Evolutionary conservation across 805 yeast genomes (phyloP).

Genomic region (Starmerella riodocensis): DNA sequence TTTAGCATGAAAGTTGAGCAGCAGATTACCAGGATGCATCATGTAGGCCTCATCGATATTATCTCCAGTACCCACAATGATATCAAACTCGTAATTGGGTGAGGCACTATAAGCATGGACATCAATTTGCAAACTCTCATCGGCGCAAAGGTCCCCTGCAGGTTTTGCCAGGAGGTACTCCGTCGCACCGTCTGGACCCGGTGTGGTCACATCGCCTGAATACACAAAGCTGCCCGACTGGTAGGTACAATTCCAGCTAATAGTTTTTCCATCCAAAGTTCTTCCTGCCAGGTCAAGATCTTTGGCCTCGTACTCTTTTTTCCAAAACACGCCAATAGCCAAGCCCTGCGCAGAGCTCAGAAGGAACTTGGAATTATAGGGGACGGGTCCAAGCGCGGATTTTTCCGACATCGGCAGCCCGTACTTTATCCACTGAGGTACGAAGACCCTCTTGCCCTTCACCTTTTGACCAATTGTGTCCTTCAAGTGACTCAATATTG

Average conservation of each 20-base stretch:
- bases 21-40: slow-evolving; percentile 1
- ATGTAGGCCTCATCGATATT: neutral
- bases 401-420: slow-evolving; percentile 4
- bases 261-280: neutral
- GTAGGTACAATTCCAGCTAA: neutral
- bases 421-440: slow-evolving; percentile 1
- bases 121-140: neutral
- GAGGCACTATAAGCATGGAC: neutral
- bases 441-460: neutral
- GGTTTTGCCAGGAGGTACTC: neutral
- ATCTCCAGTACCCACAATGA: neutral
- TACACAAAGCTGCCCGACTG: neutral
- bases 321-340: slow-evolving; percentile 2
- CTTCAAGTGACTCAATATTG: neutral
- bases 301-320: neutral
- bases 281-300: slow-evolving; percentile 1
- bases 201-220: neutral
- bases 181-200: neutral
- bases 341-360: neutral
- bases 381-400: neutral
- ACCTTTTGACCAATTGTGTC: neutral
- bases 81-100: neutral
- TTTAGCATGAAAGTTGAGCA: neutral
- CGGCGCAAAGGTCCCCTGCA: neutral
- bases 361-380: neutral